A percentile compares a stretch with the other conserved stretches of the same genome.
phyloP scores from a whole-genome alignment of 2,329 filamentous ascomycete genomes.

The Colletotrichum sp. region DNA sequence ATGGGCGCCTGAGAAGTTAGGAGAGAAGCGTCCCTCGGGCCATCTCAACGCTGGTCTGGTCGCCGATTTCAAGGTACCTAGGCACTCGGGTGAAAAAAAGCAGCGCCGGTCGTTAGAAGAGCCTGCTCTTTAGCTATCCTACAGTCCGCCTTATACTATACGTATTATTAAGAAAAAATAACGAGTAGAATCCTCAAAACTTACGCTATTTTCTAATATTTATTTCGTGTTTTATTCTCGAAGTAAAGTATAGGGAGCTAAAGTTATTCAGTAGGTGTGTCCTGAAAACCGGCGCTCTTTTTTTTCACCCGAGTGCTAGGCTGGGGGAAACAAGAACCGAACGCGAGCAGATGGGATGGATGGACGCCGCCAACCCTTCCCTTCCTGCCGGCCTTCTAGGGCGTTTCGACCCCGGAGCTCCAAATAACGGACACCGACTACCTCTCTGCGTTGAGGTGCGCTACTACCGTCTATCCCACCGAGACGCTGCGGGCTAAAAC shows the following conservation, averaged over 20 bases:
- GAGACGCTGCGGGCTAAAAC: background rate
- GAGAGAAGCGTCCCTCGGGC: background rate
- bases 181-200: too few species aligned
- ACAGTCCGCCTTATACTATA: too few species aligned
- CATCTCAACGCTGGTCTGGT: background rate
- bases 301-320: background rate
- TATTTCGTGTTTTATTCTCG: too few species aligned
- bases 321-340: background rate
- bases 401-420: background rate
- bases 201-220: too few species aligned
- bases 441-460: background rate
- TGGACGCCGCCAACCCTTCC: background rate
- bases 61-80: background rate
- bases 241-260: too few species aligned
- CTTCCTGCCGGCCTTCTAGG: background rate
- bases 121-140: too few species aligned
- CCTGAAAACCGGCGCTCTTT: too few species aligned
- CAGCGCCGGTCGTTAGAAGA: too few species aligned
- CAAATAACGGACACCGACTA: background rate
- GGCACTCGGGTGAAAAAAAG: too few species aligned
- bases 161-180: too few species aligned
- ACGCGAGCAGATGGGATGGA: background rate
- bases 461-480: background rate
- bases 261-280: too few species aligned
- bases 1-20: background rate